phyloP scores from a whole-genome alignment of 352 stramenopile species.

The Aphanomyces euteiches region DNA sequence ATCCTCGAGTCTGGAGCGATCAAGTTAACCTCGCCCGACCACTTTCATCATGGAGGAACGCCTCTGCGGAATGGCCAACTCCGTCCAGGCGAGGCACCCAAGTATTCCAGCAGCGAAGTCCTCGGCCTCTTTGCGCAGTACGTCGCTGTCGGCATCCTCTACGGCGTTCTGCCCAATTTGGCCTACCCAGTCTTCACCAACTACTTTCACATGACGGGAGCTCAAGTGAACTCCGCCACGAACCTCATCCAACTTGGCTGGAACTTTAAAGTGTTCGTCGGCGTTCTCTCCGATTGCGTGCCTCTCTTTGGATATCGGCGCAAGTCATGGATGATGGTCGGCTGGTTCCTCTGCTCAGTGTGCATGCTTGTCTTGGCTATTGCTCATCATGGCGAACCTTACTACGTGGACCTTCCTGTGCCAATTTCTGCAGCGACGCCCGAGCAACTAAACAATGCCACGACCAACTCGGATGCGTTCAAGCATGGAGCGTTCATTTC shows the following conservation, averaged over 20 bases:
- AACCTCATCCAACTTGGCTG: slow-evolving; percentile 45
- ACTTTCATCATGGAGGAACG: too few species aligned
- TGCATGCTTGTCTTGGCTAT: slow-evolving; percentile 38
- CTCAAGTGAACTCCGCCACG: slow-evolving; percentile 39
- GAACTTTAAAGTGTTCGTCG: slow-evolving; percentile 60
- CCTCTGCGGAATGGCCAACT: slow-evolving; percentile 1
- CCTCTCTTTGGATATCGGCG: slow-evolving; percentile 51
- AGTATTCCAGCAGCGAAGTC: slow-evolving; percentile 33
- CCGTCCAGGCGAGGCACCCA: neutral
- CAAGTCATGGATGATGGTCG: slow-evolving; percentile 51
- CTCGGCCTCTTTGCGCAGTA: slow-evolving; percentile 50
- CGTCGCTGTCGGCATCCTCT: slow-evolving; percentile 44
- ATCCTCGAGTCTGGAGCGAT: neutral
- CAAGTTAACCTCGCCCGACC: too few species aligned
- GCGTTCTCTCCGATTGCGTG: slow-evolving; percentile 46
- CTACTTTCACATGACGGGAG: slow-evolving; percentile 54
- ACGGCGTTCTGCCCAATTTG: slow-evolving; percentile 42
- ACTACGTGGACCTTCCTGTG: slow-evolving; percentile 31
- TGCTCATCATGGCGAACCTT: slow-evolving; percentile 45
- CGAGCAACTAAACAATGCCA: neutral
- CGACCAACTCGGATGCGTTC: slow-evolving; percentile 40
- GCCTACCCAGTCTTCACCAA: slow-evolving; percentile 49
- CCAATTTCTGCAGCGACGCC: too few species aligned
- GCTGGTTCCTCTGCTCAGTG: slow-evolving; percentile 38
- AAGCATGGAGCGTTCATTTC: slow-evolving; percentile 33